Percentiles rank a stretch among this genome's conserved stretches.
Conservation (phyloP, 2,329 filamentous ascomycete genomes). For the Fonsecaea pedrosoi region DNA sequence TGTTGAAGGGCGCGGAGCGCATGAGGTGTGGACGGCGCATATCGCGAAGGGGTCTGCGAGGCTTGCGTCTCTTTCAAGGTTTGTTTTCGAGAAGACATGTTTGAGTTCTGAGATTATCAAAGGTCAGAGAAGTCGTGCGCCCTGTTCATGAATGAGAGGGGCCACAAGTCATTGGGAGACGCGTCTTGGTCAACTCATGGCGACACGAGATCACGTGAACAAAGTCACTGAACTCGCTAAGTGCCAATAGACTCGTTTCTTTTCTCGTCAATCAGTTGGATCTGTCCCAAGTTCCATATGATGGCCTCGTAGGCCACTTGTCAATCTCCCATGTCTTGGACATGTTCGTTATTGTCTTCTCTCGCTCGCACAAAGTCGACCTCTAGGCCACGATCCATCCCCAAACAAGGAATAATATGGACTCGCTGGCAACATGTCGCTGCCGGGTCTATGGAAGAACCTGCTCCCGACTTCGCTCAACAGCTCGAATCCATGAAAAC, state of each 20-base stretch:
- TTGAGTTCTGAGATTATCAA: background rate
- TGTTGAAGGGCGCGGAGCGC: constrained; percentile 62
- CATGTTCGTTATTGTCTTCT: background rate
- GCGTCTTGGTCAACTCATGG: background rate
- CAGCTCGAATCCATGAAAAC: constrained; percentile 22
- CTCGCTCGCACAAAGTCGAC: background rate
- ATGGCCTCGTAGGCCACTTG: background rate
- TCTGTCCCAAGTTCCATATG: background rate
- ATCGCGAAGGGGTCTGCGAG: constrained; percentile 42
- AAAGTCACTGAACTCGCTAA: too few relatives aligned
- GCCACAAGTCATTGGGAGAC: background rate
- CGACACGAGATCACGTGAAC: background rate
- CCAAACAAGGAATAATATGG: background rate
- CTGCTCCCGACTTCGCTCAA: background rate
- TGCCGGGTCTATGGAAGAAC: background rate
- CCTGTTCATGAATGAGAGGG: background rate
- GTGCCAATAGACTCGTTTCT: background rate
- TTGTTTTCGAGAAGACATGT: constrained; percentile 37
- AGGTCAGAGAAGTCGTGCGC: background rate
- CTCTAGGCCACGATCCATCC: background rate
- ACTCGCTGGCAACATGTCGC: constrained; percentile 3
- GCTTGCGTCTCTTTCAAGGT: constrained; percentile 28
- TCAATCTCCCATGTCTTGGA: background rate
- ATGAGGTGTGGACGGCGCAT: constrained; percentile 62
- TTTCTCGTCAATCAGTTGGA: background rate